phyloP scores from a whole-genome alignment of 768 basidiomycete species.

The Mycena chlorophos region DNA sequence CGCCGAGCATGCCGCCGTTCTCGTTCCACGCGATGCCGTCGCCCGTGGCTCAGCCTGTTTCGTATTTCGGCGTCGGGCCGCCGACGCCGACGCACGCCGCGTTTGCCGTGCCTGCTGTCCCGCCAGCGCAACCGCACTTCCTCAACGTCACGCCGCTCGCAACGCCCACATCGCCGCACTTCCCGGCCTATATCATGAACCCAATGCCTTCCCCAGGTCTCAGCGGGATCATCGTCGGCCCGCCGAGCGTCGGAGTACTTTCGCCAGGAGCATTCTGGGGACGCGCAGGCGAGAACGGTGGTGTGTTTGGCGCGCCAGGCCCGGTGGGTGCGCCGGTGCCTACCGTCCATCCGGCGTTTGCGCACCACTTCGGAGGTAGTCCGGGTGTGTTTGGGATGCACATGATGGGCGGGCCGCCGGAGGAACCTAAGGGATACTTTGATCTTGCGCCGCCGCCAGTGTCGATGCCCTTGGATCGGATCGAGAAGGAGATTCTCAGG shows the following conservation, averaged over 20 bases:
- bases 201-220: not conserved
- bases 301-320: constrained; percentile 52
- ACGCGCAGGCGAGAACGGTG: constrained; percentile 40
- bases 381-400: constrained; percentile 23
- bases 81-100: constrained; percentile 16
- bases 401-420: constrained; percentile 1
- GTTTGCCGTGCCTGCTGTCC: not conserved
- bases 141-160: constrained; percentile 23
- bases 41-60: constrained; percentile 13
- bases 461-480: not conserved
- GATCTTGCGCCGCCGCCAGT: constrained; percentile 14
- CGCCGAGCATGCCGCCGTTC: constrained; percentile 97
- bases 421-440: constrained; percentile 24
- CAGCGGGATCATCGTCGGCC: constrained; percentile 7
- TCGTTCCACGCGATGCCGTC: constrained; percentile 58
- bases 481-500: constrained; percentile 10
- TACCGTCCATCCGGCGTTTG: constrained; percentile 10
- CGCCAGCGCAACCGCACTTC: constrained; percentile 22
- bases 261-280: constrained; percentile 80
- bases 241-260: constrained; percentile 41
- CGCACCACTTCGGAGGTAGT: constrained; percentile 14
- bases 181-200: constrained; percentile 16
- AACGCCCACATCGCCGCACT: constrained; percentile 20
- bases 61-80: constrained; percentile 20
- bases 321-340: constrained; percentile 26